A percentile compares a stretch with the other conserved stretches of the same genome.
Evolutionary conservation across 2,329 filamentous ascomycete genomes (phyloP).

Genomic region (Aspergillus awamori): DNA sequence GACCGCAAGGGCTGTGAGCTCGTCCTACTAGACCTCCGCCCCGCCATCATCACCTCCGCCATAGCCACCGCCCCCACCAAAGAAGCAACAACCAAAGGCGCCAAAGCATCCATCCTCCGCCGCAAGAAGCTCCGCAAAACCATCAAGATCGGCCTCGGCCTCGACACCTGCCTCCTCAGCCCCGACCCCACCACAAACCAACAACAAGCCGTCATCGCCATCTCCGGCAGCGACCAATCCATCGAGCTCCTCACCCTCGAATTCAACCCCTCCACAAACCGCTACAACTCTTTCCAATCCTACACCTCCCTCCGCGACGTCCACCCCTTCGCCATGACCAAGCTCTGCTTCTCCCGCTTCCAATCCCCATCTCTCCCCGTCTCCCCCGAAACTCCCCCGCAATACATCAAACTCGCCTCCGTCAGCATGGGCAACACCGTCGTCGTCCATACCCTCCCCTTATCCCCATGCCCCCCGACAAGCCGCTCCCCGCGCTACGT

Average conservation of each 20-base stretch:
- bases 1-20: constrained; percentile 60
- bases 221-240: constrained; percentile 77
- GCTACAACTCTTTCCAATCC: constrained; percentile 50
- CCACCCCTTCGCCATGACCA: constrained; percentile 62
- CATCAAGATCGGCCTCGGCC: constrained; percentile 73
- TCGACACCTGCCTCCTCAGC: constrained; percentile 72
- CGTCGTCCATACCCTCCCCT: constrained; percentile 76
- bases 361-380: constrained; percentile 54
- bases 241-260: constrained; percentile 79
- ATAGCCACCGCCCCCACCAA: neutral
- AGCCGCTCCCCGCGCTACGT: constrained; percentile 67
- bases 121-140: constrained; percentile 65
- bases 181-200: constrained; percentile 61
- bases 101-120: constrained; percentile 48
- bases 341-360: constrained; percentile 56
- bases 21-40: constrained; percentile 47
- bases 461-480: constrained; percentile 52
- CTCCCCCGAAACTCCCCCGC: constrained; percentile 51
- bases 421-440: constrained; percentile 79
- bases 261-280: constrained; percentile 50
- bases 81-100: neutral
- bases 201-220: constrained; percentile 78
- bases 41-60: constrained; percentile 14
- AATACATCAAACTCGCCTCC: constrained; percentile 76
- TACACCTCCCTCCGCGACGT: constrained; percentile 59